These are phyloP conservation scores for Claviceps sorghi DNA, from an alignment of 2,329 filamentous ascomycete genomes.

Conservation along the genomic window DNA sequence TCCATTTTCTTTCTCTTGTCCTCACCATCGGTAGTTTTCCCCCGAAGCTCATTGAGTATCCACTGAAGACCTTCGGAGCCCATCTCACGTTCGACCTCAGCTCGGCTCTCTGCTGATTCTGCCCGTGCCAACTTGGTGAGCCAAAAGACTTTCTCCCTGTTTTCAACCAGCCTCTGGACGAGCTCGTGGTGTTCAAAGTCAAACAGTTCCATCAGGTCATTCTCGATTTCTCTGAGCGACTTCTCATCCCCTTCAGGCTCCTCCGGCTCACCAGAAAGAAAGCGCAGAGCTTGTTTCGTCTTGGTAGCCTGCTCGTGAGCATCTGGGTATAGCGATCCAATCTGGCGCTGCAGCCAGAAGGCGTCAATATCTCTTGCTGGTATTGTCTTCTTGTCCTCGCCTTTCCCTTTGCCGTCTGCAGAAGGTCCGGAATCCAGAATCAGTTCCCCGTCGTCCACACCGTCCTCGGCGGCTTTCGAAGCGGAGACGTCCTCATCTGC, in stretches of 20 bases:
- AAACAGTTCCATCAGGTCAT: constrained; percentile 95
- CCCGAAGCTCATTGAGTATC: constrained; percentile 78
- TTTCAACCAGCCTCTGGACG: constrained; percentile 79
- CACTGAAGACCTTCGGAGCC: constrained; percentile 70
- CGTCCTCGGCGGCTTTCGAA: constrained; percentile 22
- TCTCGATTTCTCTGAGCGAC: constrained; percentile 83
- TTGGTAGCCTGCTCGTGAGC: constrained; percentile 90
- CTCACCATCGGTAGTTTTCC: constrained; percentile 47
- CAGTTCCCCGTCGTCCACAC: constrained; percentile 62
- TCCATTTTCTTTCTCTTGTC: constrained; percentile 56
- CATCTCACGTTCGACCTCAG: constrained; percentile 79
- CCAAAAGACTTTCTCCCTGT: constrained; percentile 92
- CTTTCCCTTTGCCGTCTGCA: constrained; percentile 27
- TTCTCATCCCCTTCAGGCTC: constrained; percentile 65
- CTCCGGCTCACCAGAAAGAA: constrained; percentile 62
- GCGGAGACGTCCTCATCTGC: constrained; percentile 24
- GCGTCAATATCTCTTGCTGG: constrained; percentile 86
- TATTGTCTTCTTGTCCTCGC: constrained; percentile 43
- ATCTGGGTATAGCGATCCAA: constrained; percentile 77
- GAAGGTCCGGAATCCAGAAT: constrained; percentile 56
- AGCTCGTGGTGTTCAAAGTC: constrained; percentile 94
- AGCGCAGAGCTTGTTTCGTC: constrained; percentile 67
- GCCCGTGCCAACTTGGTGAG: constrained; percentile 74
- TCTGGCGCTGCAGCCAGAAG: constrained; percentile 90
- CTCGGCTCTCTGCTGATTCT: constrained; percentile 62